Percentiles rank a stretch among this genome's conserved stretches.
These are phyloP conservation scores for Lizonia empirigonia DNA, from an alignment of 2,329 filamentous ascomycete genomes.

Conservation along the genomic window DNA sequence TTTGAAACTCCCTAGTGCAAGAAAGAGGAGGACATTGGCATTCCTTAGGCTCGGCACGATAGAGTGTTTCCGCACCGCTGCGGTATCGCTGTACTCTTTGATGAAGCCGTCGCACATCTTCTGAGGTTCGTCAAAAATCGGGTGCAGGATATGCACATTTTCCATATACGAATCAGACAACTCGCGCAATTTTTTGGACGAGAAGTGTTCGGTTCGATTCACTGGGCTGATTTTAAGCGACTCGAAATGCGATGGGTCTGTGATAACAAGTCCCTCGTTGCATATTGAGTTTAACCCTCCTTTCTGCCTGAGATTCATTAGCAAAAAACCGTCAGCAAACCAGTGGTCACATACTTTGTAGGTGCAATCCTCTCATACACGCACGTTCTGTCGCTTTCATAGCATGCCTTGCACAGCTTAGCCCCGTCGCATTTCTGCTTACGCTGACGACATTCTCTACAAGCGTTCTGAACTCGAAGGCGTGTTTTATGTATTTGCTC, in stretches of 20 bases:
- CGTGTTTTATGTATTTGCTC: not conserved
- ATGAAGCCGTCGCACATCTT: not conserved
- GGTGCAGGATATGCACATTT: not conserved
- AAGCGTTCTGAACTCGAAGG: not conserved
- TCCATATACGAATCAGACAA: no score
- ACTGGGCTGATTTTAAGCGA: not conserved
- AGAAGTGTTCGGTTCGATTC: not conserved
- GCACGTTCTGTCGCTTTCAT: not conserved
- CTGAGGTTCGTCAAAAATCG: not conserved
- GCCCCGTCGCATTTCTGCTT: not conserved
- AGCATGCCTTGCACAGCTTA: not conserved
- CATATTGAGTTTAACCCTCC: not conserved
- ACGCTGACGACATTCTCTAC: not conserved
- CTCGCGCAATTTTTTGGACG: not conserved
- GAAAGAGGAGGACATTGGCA: not conserved
- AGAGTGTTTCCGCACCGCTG: no score
- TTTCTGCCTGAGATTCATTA: not conserved
- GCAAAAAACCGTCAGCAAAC: not conserved
- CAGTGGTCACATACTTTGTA: not conserved
- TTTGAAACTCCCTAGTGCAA: not conserved
- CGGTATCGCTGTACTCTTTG: not conserved
- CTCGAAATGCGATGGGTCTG: not conserved
- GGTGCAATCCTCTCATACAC: not conserved
- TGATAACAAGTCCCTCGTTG: no score
- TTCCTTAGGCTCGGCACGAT: not conserved